Evolutionary conservation across 2,329 filamentous ascomycete genomes (phyloP), one percentile per base, ranked within the genome.

Genomic region (Xylariales sp.): DNA sequence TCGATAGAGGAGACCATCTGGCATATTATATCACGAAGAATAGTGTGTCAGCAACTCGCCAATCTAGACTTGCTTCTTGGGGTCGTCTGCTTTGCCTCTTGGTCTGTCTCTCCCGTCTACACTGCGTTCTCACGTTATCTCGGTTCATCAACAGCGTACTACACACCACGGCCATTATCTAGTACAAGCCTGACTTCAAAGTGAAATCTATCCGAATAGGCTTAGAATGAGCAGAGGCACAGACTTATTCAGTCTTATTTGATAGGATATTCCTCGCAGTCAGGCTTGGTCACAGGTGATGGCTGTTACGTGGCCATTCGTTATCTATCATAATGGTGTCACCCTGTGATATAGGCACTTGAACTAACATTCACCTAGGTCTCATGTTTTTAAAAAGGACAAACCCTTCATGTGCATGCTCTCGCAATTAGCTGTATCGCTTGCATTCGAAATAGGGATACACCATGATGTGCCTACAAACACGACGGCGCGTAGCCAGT

Each of bases 351-450:
- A n/a, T n/a, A n/a, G n/a, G n/a, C n/a, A n/a, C n/a, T n/a, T 4
- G 24, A 7, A 43, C 34, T n/a, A 5, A 36, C 47, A 15, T 32
- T 28, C 15, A 24, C n/a, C 4, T 8, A 51, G 45, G 38, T 51
- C 47, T 32, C 49, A 51, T 10, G 47, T 51, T 12, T 42, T 45
- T 41, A 50, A 47, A 39, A 35, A 39, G 18, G 42, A 56, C 18
- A 54, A 48, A 18, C 55, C 52, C 3, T 54, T 54, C 25, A 52
- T 53, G 51, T 44, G 31, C 19, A 56, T 52, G 47, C 45, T 56
- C 4, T 31, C 52, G 6, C 50, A 54, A 22, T 20, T 57, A 4
- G 50, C 52, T 9, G 42, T 54, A 3, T 50, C 50, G 2, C 34
- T 57, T 8, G 49, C 52, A n/a, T 43, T 47, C 29, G 55, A 57